phyloP scores from a whole-genome alignment of 495 filamentous ascomycete genomes.

The Parathielavia appendiculata region DNA sequence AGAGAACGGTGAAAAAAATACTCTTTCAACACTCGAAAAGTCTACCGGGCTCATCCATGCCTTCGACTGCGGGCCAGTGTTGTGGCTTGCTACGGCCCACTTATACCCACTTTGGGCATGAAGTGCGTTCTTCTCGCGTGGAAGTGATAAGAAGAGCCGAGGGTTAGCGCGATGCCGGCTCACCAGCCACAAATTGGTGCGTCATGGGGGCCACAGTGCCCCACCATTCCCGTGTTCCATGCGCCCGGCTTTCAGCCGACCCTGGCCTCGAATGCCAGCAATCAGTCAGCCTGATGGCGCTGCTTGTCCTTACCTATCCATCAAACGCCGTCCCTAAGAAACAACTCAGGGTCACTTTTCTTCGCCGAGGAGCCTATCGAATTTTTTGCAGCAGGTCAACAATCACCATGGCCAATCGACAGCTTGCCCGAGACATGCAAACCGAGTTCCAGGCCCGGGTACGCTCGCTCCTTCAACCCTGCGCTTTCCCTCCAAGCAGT shows the following conservation, averaged over 20 bases:
- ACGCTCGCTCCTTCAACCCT: conserved; percentile 20
- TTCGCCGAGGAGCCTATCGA: not conserved
- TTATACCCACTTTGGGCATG: conserved; percentile 6
- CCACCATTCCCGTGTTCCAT: not conserved
- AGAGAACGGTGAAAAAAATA: conserved; percentile 14
- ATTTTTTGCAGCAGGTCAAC: not conserved
- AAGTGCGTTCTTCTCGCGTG: not conserved
- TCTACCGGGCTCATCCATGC: conserved; percentile 21
- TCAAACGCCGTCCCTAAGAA: not conserved
- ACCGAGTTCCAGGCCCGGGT: conserved; percentile 50
- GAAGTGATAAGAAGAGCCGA: not conserved
- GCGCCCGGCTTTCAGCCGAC: conserved; percentile 3
- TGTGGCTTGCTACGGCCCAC: conserved; percentile 20
- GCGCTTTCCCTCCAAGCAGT: not conserved
- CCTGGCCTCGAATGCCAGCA: conserved; percentile 11
- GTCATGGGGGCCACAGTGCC: conserved; percentile 18
- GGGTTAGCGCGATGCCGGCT: not conserved
- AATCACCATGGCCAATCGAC: conserved; percentile 44
- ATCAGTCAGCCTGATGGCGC: not conserved
- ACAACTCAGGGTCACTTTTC: not conserved
- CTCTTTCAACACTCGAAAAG: conserved; percentile 22
- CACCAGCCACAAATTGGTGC: conserved; percentile 23
- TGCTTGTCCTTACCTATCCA: not conserved
- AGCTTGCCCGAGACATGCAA: conserved; percentile 49
- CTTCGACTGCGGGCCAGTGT: conserved; percentile 11